Evolutionary conservation across 495 filamentous ascomycete genomes (phyloP), one percentile per base, ranked within the genome.

Genomic region (Aspergillus egyptiacus): DNA sequence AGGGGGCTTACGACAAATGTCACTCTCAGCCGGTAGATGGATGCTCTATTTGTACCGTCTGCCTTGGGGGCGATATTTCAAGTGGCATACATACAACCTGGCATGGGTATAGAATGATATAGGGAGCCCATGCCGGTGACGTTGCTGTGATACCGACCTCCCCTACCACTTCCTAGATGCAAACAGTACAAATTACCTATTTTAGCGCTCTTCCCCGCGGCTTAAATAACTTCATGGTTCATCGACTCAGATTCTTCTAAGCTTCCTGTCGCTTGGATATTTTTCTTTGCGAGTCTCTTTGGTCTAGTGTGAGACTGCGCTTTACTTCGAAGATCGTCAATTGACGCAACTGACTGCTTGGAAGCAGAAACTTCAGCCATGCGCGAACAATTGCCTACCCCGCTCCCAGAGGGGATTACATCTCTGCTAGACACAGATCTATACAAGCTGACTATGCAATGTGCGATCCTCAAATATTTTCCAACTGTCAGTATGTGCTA

Each of bases 371-470:
- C 49, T 43, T 7, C 51, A 65, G n/a, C 10, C 47, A 70, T 72
- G 69, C 54, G 45, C 51, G 54, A 66, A 40, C 52, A 61, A 34
- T 55, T 24, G n/a, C 50, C 59, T 45, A 48, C 65, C 56, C 51
- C 58, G 31, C 48, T 55, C 41, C 75, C 79, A n/a, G 77, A 80
- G 56, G 91, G 89, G 30, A 81, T 97, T 59, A 84, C 79, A 65
- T 96, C 93, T 50, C 83, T 98, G 51, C 80, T 98, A 31, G 93
- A 98, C 63, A 98, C 93, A 1, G 93, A 98, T 73, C 74, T 98
- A 33, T 98, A 98, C 77, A 98, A 98, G 68, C 67, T 98, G 60
- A 98, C 93, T 8, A 98, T 98, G 93, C 93, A 98, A 81, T 95
- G 87, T 62, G 93, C 91, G 32, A 81, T 97, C 54, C 75, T 95